Base-by-base conservation (phyloP, 1,284 basidiomycete species). In the Cryptococcus sp. region DNA sequence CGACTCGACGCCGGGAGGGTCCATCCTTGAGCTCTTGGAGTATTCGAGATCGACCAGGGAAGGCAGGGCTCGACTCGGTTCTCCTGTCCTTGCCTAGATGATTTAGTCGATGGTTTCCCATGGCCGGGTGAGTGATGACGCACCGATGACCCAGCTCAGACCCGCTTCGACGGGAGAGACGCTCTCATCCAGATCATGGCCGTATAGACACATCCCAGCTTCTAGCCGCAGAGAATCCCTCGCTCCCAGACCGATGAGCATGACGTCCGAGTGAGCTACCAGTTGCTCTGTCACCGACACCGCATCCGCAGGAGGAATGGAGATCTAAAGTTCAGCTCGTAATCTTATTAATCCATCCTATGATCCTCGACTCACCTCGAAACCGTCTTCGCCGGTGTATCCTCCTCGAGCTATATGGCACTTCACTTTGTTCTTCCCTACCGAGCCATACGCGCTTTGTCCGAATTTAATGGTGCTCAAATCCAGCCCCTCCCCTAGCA, bases 371-470 rank as follows among this genome's bases (percentile, higher is more conserved):
- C 77, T 55, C 34, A 85, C 87, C 78, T 98, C 94, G 59, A 98
- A 97, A 0, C 94, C 95, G 70, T 99, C 94, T 74, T 99, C 95
- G 28, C 95, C 94, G 0, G 95, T 98, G 75, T 99, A 99, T 4
- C 95, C 94, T 21, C 90, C 90, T n/a, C 94, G 83, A 9, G 92
- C 88, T 31, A 98, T 82, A 68, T 97, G 95, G 51, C 91, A 78
- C 59, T 85, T 83, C 57, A 88, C 83, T 1, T 83, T 61, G 28
- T 62, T 57, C 56, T 58, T 50, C 81, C 57, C 66, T 34, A 95
- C 79, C 1, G 84, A 80, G 18, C 88, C 79, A 60, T 83, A 88
- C 0, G 84, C 83, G 19, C 84, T 84, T 55, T 81, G 82, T 37
- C 89, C 89, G 62, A 95, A 94, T 31, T 83, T 84, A 48, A 94